A percentile compares a stretch with the other conserved stretches of the same genome.
phyloP scores from a whole-genome alignment of 371 early-diverging fungal genomes.

The Lichtheimia hyalospora region DNA sequence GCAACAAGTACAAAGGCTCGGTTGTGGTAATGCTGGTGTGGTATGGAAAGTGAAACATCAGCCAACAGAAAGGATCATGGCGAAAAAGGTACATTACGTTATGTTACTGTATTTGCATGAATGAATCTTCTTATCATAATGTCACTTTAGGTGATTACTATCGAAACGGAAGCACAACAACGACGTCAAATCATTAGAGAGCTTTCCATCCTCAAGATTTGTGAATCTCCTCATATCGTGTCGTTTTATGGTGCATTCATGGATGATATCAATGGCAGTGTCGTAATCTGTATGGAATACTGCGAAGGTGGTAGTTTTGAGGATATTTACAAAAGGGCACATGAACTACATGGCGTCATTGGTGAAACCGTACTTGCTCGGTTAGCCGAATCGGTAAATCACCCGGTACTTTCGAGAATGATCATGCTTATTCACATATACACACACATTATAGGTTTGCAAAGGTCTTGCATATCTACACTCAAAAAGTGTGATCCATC shows the following conservation, averaged over 20 bases:
- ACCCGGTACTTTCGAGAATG: not conserved
- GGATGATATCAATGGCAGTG: constrained; percentile 77
- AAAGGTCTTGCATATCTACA: constrained; percentile 77
- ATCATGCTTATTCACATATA: not conserved
- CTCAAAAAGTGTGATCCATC: constrained; percentile 82
- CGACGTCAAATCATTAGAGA: constrained; percentile 88
- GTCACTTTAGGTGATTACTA: constrained; percentile 51
- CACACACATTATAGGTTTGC: constrained; percentile 46
- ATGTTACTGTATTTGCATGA: constrained; percentile 30
- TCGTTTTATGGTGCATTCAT: constrained; percentile 91
- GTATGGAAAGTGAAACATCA: constrained; percentile 83
- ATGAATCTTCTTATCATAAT: not conserved
- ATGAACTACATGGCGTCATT: constrained; percentile 56
- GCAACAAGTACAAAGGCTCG: constrained; percentile 70
- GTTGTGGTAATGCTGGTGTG: constrained; percentile 91
- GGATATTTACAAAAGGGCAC: constrained; percentile 71
- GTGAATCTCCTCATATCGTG: constrained; percentile 92
- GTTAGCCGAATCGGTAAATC: constrained; percentile 68
- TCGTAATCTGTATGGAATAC: constrained; percentile 95
- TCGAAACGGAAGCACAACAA: constrained; percentile 63
- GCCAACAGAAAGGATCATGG: constrained; percentile 81
- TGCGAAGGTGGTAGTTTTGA: constrained; percentile 84
- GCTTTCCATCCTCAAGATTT: constrained; percentile 80
- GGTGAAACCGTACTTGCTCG: constrained; percentile 78
- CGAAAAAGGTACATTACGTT: constrained; percentile 87